Evolutionary conservation across 805 yeast genomes (phyloP), one percentile per base, ranked within the genome.

Genomic region (Wickerhamomyces chambardii): DNA sequence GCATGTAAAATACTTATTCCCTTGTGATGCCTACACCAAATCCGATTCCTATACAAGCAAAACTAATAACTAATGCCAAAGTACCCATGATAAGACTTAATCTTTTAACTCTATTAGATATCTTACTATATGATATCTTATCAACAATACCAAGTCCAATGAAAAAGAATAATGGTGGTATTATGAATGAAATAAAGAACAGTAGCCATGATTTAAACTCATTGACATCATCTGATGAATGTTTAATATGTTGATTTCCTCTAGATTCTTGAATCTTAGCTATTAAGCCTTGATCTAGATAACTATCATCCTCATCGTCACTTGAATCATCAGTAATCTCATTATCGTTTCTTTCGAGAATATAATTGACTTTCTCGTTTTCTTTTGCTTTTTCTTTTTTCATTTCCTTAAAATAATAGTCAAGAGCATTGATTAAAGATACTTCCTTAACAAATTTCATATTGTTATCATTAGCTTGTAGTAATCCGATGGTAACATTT

Each of bases 11-110:
- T n/a, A n/a, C n/a, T n/a, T n/a, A n/a, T n/a, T 24, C 27, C 12
- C 12, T 24, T 6, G 52, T 34, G 14, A 63, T 42, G 3, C 73
- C 71, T 30, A 69, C 64, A 6, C 66, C 73, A 32, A 70, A 54
- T 1, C 75, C 75, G 25, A 68, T 58, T 15, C 67, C 67, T 22
- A 68, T 53, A 44, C 68, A 60, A 0, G 66, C 74, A 16, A 63
- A 38, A 5, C 38, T 30, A 3, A 42, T n/a, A 14, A 49, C 15
- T 8, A 45, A 18, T 19, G 39, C 37, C 1, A 45, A 7, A 3
- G 32, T 15, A 2, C 56, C 56, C 5, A 48, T 45, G 15, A 37
- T 16, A 19, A 50, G 16, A 31, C 55, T 45, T 10, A 47, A 10
- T 18, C 37, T 39, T 35, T 43, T 48, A 19, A 40, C 17, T 5